phyloP scores from a whole-genome alignment of 257 asterid genomes.

The Nicotiana sylvestris region DNA sequence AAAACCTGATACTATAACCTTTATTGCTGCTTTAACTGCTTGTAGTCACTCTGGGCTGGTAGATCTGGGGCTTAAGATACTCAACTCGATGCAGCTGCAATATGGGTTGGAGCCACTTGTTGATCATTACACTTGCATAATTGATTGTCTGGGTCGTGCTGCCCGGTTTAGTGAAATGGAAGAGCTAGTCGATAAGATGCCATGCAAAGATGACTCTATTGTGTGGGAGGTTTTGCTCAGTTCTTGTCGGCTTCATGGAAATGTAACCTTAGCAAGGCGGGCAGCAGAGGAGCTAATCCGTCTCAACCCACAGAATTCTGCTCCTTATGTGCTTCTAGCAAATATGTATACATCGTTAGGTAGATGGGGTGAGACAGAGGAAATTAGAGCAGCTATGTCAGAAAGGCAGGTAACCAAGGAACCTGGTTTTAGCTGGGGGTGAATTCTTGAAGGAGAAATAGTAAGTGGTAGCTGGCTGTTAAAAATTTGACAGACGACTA shows the following conservation, averaged over 20 bases:
- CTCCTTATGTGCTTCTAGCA: slow-evolving; percentile 23
- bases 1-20: slow-evolving; percentile 20
- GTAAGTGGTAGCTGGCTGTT: background rate
- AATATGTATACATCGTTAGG: slow-evolving; percentile 25
- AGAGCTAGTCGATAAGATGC: slow-evolving; percentile 20
- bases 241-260: slow-evolving; percentile 25
- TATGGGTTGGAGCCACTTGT: slow-evolving; percentile 20
- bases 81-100: slow-evolving; percentile 18
- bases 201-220: slow-evolving; percentile 20
- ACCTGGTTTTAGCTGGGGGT: slow-evolving; percentile 12
- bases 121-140: slow-evolving; percentile 27
- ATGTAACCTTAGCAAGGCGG: slow-evolving; percentile 17
- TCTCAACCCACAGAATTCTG: slow-evolving; percentile 18
- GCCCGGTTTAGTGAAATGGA: slow-evolving; percentile 23
- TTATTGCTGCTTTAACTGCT: slow-evolving; percentile 24
- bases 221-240: slow-evolving; percentile 27
- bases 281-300: slow-evolving; percentile 23
- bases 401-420: slow-evolving; percentile 8
- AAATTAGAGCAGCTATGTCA: slow-evolving; percentile 10
- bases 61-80: slow-evolving; percentile 14
- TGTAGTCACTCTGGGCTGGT: slow-evolving; percentile 29
- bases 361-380: slow-evolving; percentile 11
- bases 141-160: slow-evolving; percentile 27
- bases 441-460: background rate
- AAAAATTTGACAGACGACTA: background rate